A percentile compares a stretch with the other conserved stretches of the same genome.
phyloP scores from a whole-genome alignment of 148 eudicot genomes.

The Vaccinium darrowii region DNA sequence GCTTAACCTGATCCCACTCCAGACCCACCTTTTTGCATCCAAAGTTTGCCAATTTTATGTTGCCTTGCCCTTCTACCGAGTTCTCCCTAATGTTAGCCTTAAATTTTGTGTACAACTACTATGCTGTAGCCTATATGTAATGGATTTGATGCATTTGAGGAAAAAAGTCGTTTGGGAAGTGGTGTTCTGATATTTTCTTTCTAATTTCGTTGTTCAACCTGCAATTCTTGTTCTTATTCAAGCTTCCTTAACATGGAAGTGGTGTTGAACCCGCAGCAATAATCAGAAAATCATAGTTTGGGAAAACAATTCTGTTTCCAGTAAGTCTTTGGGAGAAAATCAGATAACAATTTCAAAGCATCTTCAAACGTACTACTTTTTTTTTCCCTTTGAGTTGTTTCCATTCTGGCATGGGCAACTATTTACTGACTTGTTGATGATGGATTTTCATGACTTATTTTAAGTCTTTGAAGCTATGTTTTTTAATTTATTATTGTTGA shows the following conservation, averaged over 20 bases:
- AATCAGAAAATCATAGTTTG: constrained; percentile 6
- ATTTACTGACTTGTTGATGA: constrained; percentile 6
- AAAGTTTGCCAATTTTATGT: neutral
- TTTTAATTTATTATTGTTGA: neutral
- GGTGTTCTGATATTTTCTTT: neutral
- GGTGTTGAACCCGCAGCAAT: neutral
- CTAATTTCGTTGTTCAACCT: neutral
- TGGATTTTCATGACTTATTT: neutral
- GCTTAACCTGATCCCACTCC: neutral
- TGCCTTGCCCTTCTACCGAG: neutral
- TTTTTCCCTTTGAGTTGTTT: neutral
- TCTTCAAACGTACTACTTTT: constrained; percentile 15
- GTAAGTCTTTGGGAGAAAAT: constrained; percentile 6
- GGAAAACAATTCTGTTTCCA: neutral
- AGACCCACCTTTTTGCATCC: neutral
- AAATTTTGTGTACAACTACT: too few species aligned
- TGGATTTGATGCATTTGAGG: neutral
- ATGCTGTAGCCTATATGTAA: neutral
- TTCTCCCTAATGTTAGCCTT: neutral
- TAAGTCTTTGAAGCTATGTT: constrained; percentile 12
- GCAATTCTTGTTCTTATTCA: neutral
- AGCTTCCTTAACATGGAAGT: neutral
- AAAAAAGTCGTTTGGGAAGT: neutral
- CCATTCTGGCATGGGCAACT: neutral
- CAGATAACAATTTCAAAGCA: constrained; percentile 4